Base-by-base conservation (phyloP, 768 basidiomycete genomes). In the Pholiota molesta region DNA sequence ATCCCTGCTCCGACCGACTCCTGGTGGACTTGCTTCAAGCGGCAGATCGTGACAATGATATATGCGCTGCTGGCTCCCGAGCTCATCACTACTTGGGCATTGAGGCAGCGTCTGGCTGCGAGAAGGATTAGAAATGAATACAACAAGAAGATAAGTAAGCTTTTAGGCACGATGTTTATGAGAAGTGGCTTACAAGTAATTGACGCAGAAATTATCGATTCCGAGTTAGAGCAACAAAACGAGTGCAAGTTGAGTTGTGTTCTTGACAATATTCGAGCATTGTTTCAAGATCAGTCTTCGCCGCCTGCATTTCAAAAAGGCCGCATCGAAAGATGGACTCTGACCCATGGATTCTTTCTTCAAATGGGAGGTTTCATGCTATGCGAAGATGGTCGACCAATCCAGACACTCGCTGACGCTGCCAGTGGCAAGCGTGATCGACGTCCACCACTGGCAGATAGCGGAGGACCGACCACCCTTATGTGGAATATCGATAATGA, bases 341-440 rank as follows among this genome's bases (percentile, higher is more conserved):
- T 55, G 6, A 52, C 52, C 3, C 68, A 69, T 5, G 64, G 62
- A 29, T 69, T 67, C 42, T 69, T 69, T 31, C 42, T 63, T 33
- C 17, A 62, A 13, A 69, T 69, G 68, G 68, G 68, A 2, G 68
- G 68, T 2, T 69, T 69, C 37, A 49, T 61, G 35, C 55, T 62
- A 26, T 69, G 42, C 71, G 72, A 72, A 66, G 72, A 54, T 3
- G 62, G 52, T 4, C 17, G 17, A 23, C 52, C 33, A 17, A 10
- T 37, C 3, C 23, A 35, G 8, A 37, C 52, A 29, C n/a, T 54
- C 8, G 16, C 16, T 11, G 21, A 26, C 5, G 52, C 16, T 33
- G 55, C 5, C 55, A 35, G 16, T 0, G 54, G 5, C 39, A 57
- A 23, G 39, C 19, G n/a, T 8, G 44, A 45, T 45, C 8, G 39